Percentiles rank a stretch among this genome's conserved stretches.
These are phyloP conservation scores for Beauveria varroae DNA, from an alignment of 2,329 filamentous ascomycete species.

Conservation along the genomic window DNA sequence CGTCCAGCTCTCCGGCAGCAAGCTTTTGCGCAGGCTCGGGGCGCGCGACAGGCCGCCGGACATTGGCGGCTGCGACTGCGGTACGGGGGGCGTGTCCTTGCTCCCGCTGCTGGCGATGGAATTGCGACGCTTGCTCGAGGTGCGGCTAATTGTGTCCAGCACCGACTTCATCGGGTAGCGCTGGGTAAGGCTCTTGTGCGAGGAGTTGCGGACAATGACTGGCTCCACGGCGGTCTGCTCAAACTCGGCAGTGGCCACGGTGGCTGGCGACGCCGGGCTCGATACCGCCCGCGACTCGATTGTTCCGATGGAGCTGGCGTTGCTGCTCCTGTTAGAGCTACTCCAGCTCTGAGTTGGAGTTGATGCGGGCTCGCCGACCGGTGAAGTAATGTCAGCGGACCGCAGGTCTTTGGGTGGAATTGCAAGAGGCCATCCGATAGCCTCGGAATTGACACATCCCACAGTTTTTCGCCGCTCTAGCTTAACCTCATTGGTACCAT, in stretches of 20 bases:
- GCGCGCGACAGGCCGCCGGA: not conserved
- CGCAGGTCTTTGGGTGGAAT: constrained; percentile 5
- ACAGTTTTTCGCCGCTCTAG: constrained; percentile 14
- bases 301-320: not conserved
- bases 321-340: constrained; percentile 5
- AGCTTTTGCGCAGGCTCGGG: constrained; percentile 14
- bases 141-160: constrained; percentile 5
- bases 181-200: constrained; percentile 10
- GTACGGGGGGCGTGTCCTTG: constrained; percentile 6
- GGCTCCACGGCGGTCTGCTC: not conserved
- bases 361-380: not conserved
- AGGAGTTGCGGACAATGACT: constrained; percentile 11
- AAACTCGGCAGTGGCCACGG: not conserved
- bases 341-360: not conserved
- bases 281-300: not conserved
- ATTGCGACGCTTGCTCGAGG: constrained; percentile 1
- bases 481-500: constrained; percentile 38
- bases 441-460: constrained; percentile 17
- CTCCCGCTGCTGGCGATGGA: not conserved
- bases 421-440: constrained; percentile 18
- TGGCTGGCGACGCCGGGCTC: not conserved
- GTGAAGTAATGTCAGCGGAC: not conserved
- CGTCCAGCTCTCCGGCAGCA: constrained; percentile 14
- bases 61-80: not conserved
- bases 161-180: constrained; percentile 10